Base-by-base conservation (phyloP, 768 basidiomycete species). In the Pluteus cervinus region DNA sequence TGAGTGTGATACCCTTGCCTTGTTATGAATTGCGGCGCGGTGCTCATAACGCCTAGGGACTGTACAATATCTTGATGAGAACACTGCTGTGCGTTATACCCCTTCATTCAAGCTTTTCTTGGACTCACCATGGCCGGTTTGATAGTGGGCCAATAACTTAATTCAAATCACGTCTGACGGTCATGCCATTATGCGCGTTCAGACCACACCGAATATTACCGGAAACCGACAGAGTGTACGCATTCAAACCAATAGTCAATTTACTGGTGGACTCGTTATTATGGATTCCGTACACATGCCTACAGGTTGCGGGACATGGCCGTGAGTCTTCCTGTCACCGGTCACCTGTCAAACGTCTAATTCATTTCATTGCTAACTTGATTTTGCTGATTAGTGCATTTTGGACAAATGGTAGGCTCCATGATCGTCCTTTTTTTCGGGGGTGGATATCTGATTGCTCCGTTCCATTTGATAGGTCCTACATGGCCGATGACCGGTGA, bases 221-320 rank as follows among this genome's bases (percentile, higher is more conserved):
- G 73, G 56, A 26, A 82, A 72, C 37, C 76, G 92, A 42, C 71
- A 77, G 57, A 82, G 84, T 46, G 71, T 94, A 25, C 80, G 92
- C 45, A 83, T 97, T 47, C 79, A 76, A 33, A 78, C 82, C 0
- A 54, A 77, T 20, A 56, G 63, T 36, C 58, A 63, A 3, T 84
- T 75, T 51, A 83, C 73, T 23, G 83, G 73, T 10, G 76, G 76
- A 6, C 66, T 96, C 24, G 68, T 91, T 44, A 66, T 92, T 31
- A 71, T 92, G 69, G 89, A 93, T 58, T 75, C 87, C 17, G 69
- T 79, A 17, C 90, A 94, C 55, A 89, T 92, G 82, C 90, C 90
- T 6, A 79, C 80, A 0, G 91, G 90, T 10, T 93, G 90, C 58
- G 90, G 81, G 24, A 81, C 80, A 17, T 91, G 88, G 89, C 87